Evolutionary conservation across 148 eudicot species (phyloP).

Genomic region (Cornus controversa): DNA sequence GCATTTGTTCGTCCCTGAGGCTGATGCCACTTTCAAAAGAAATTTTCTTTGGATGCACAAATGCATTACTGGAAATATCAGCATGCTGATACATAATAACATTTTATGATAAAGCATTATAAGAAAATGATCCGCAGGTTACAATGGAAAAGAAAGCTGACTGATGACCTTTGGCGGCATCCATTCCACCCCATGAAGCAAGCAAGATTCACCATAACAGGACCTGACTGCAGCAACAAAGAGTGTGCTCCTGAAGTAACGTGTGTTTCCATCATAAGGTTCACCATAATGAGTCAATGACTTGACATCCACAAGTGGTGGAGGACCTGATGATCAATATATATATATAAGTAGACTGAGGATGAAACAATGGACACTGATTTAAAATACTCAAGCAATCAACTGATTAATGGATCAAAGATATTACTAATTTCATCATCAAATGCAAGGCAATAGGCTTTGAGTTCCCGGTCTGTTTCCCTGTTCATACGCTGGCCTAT

Average conservation of each 20-base stretch:
- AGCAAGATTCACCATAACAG: slow-evolving; percentile 87
- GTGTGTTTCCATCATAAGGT: slow-evolving; percentile 98
- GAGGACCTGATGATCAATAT: slow-evolving; percentile 51
- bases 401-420: slow-evolving; percentile 5
- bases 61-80: neutral
- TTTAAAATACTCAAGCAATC: neutral
- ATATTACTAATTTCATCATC: slow-evolving; percentile 86
- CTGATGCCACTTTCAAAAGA: neutral
- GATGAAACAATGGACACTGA: neutral
- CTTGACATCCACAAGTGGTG: slow-evolving; percentile 81
- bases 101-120: neutral
- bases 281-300: slow-evolving; percentile 97
- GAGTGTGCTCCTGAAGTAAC: slow-evolving; percentile 91
- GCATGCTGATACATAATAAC: neutral
- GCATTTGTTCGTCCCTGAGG: too few relatives aligned
- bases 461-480: slow-evolving; percentile 96
- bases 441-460: slow-evolving; percentile 98
- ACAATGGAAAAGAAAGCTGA: slow-evolving; percentile 10
- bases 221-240: slow-evolving; percentile 98
- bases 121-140: neutral
- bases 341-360: slow-evolving; percentile 8
- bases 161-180: slow-evolving; percentile 94
- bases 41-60: neutral
- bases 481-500: slow-evolving; percentile 98
- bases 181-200: slow-evolving; percentile 99